A percentile compares a stretch with the other conserved stretches of the same genome.
These are phyloP conservation scores for Backusella parvicylindrica DNA, from an alignment of 192 early-diverging fungal species.

Conservation along the genomic window DNA sequence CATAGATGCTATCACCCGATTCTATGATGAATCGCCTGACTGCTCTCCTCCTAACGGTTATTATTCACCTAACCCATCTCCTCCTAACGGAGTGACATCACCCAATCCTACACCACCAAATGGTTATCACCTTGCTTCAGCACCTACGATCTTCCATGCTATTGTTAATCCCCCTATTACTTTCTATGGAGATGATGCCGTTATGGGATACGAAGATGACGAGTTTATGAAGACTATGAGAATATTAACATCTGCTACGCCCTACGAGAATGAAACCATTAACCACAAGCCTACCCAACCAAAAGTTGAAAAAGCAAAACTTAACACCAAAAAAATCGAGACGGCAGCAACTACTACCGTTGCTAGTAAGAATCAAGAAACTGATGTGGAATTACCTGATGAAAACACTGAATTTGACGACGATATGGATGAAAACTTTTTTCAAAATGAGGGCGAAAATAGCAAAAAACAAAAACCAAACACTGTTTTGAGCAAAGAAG, in stretches of 20 bases:
- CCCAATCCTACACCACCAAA: conserved; percentile 12
- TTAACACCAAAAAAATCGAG: neutral
- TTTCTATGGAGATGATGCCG: neutral
- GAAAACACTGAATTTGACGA: neutral
- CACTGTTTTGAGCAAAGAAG: conserved; percentile 52
- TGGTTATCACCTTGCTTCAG: neutral
- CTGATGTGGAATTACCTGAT: neutral
- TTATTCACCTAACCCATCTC: conserved; percentile 12
- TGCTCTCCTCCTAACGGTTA: conserved; percentile 12
- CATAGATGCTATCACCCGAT: conserved; percentile 8
- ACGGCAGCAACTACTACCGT: neutral
- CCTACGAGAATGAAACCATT: neutral
- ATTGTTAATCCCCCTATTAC: conserved; percentile 7
- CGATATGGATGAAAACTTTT: neutral
- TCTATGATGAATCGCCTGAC: conserved; percentile 11
- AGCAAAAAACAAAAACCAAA: neutral
- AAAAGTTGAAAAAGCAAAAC: neutral
- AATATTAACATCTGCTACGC: neutral
- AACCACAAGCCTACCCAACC: neutral
- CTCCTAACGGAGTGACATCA: conserved; percentile 7
- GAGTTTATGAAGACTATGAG: conserved; percentile 14
- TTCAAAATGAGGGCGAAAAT: neutral
- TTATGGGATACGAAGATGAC: conserved; percentile 7
- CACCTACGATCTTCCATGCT: neutral
- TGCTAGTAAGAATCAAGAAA: neutral